Conservation (phyloP, 2,329 filamentous ascomycete genomes). For the Chaetothyriales sp. region DNA sequence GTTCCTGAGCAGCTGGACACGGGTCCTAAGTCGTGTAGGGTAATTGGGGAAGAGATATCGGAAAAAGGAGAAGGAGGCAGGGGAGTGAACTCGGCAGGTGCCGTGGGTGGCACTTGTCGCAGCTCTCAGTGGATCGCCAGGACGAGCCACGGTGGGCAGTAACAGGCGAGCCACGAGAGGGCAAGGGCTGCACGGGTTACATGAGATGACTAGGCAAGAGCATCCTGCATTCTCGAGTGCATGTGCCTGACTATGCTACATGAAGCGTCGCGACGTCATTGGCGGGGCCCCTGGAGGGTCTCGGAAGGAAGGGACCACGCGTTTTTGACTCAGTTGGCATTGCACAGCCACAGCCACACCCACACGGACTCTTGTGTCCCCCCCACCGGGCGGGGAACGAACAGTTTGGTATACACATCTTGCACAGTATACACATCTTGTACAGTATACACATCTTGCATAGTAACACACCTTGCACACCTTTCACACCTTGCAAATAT, state of each 20-base stretch:
- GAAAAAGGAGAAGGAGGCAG: slow-evolving; percentile 32
- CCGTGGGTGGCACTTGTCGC: too few relatives aligned
- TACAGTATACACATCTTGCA: too few relatives aligned
- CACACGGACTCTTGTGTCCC: too few relatives aligned
- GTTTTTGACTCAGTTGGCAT: too few relatives aligned
- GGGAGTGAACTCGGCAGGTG: not conserved
- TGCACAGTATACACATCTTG: too few relatives aligned
- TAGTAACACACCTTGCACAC: too few relatives aligned
- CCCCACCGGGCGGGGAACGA: too few relatives aligned
- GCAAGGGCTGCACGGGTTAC: not conserved
- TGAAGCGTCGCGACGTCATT: not conserved
- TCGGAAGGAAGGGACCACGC: not conserved
- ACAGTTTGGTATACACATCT: too few relatives aligned
- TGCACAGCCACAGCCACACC: too few relatives aligned
- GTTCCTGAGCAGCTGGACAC: not conserved
- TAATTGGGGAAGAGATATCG: slow-evolving; percentile 56
- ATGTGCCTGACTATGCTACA: not conserved
- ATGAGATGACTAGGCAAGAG: not conserved
- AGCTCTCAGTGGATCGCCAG: not conserved
- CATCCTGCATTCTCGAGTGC: not conserved
- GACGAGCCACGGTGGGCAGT: slow-evolving; percentile 4
- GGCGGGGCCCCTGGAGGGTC: not conserved
- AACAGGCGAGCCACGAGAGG: not conserved
- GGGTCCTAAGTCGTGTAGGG: slow-evolving; percentile 44
- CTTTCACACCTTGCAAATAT: too few relatives aligned